Percentiles rank a stretch among this genome's conserved stretches.
phyloP scores from a whole-genome alignment of 176 grass and related monocot species.

The Pontederia paniculata region DNA sequence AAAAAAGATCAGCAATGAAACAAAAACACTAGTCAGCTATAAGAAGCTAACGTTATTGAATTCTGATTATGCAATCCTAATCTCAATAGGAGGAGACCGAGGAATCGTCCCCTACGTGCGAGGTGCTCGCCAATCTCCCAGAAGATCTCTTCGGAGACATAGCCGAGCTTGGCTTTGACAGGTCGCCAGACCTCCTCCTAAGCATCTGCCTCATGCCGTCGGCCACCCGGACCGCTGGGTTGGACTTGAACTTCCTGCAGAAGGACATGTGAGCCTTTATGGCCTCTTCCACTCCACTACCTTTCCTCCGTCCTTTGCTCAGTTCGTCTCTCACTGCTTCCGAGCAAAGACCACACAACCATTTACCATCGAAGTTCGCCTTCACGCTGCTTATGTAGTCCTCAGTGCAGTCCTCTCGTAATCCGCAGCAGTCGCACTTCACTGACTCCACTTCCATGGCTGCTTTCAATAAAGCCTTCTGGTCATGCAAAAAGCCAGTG shows the following conservation, averaged over 20 bases:
- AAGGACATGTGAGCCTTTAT: slow-evolving; percentile 10
- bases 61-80: too few relatives aligned
- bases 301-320: not conserved
- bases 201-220: slow-evolving; percentile 12
- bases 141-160: too few relatives aligned
- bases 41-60: too few relatives aligned
- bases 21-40: too few relatives aligned
- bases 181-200: not conserved
- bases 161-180: not conserved
- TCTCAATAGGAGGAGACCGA: too few relatives aligned
- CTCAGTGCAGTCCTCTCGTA: slow-evolving; percentile 12
- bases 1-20: too few relatives aligned
- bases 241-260: slow-evolving; percentile 1
- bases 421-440: not conserved
- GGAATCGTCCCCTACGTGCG: too few relatives aligned
- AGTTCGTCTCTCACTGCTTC: slow-evolving; percentile 9
- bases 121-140: too few relatives aligned
- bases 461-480: not conserved
- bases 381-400: slow-evolving; percentile 11
- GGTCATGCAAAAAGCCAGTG: not conserved
- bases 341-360: slow-evolving; percentile 12
- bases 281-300: not conserved
- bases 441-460: slow-evolving; percentile 8
- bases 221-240: not conserved
- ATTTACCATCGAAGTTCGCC: not conserved